Evolutionary conservation across 163 green algal genomes (phyloP), one percentile per base, ranked within the genome.

Genomic region (Scenedesmus sp.): DNA sequence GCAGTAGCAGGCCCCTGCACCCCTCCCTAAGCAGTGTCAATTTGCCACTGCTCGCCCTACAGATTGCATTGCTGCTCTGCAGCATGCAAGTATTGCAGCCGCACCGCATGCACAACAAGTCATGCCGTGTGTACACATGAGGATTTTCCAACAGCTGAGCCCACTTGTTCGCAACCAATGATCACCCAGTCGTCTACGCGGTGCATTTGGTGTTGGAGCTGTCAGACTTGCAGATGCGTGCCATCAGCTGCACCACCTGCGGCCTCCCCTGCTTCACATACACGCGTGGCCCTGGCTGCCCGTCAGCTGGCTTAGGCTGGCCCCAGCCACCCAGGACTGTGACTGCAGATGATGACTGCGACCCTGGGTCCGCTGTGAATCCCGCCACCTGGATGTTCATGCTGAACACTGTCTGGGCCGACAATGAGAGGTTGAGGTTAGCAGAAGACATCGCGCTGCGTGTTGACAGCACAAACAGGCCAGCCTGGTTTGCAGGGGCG

Each of bases 241-340:
- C 84, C 43, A 82, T 22, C 15, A 89, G 65, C n/a, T 42, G 43
- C 42, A 89, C 84, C 10, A 82, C 43, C 84, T 89, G 84, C 20
- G 61, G 3, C 1, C 35, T 24, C 1, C 84, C 84, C 43, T 46
- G 40, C 13, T 65, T 46, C n/a, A 89, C 65, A 37, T 81, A 82
- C 76, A 83, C 65, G 10, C 84, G 53, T n/a, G 3, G 65, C 40
- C 61, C 84, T 43, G 84, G 84, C 65, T 73, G 22, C 9, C 83
- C 83, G 15, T 24, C 20, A 10, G 70, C 43, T 6, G 84, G 84
- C 20, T 43, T 33, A 4, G 42, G 26, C 65, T 89, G 61, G 12
- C 65, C 65, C 65, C 65, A 51, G 42, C 72, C 65, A 22, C 84
- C 84, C 42, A 89, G 49, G 46, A 82, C 61, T 22, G 15, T 7